Evolutionary conservation across 352 stramenopile genomes (phyloP).

Genomic region (Chrysophaeum taylorii): DNA sequence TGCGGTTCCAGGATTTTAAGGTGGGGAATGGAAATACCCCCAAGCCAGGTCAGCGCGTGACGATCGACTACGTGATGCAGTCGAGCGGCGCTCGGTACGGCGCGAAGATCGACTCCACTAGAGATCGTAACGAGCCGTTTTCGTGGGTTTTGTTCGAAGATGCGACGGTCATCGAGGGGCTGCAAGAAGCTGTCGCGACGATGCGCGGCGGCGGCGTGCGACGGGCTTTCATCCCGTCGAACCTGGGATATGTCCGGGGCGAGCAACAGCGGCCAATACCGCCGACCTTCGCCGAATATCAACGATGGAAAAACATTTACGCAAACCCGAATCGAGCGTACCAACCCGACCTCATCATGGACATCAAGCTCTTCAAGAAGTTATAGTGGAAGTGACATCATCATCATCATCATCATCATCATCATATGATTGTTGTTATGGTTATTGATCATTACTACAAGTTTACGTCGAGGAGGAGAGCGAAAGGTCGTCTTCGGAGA

Average conservation of each 20-base stretch:
- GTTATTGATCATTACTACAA: too few relatives aligned
- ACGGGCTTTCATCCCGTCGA: slow-evolving; percentile 18
- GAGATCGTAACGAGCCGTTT: slow-evolving; percentile 36
- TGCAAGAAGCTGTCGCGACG: slow-evolving; percentile 33
- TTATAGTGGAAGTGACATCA: too few relatives aligned
- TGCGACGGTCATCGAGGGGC: slow-evolving; percentile 36
- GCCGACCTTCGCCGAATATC: slow-evolving; percentile 37
- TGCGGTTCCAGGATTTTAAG: slow-evolving; percentile 43
- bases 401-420: too few relatives aligned
- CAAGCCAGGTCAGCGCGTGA: slow-evolving; percentile 25
- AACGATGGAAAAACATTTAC: slow-evolving; percentile 49
- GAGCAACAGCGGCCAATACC: too few relatives aligned
- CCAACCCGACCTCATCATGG: slow-evolving; percentile 46
- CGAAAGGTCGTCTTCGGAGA: too few relatives aligned
- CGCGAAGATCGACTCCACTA: slow-evolving; percentile 40
- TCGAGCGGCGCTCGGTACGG: slow-evolving; percentile 43
- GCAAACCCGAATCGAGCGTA: slow-evolving; percentile 41
- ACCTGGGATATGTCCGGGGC: slow-evolving; percentile 4
- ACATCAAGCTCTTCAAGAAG: slow-evolving; percentile 44
- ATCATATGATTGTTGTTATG: too few relatives aligned
- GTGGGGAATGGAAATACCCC: slow-evolving; percentile 24
- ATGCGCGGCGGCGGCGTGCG: slow-evolving; percentile 41
- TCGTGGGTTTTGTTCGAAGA: slow-evolving; percentile 39
- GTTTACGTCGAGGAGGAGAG: too few relatives aligned
- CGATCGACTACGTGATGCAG: slow-evolving; percentile 45